phyloP scores from a whole-genome alignment of 306 rosid species.

The Mimosa bimucronata region DNA sequence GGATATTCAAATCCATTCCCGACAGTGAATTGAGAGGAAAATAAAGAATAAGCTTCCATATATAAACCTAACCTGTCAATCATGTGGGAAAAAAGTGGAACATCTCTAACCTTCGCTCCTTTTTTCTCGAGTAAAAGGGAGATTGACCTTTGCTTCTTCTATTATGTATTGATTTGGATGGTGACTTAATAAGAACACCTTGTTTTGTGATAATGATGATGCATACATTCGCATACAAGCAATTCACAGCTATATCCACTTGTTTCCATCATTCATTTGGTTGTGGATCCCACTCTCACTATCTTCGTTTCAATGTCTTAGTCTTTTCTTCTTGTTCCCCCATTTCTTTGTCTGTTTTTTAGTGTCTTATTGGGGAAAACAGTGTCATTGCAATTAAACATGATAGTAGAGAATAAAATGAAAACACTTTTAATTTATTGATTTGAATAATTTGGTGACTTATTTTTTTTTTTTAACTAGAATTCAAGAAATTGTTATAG shows the following conservation, averaged over 20 bases:
- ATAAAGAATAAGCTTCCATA: background rate
- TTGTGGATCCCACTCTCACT: background rate
- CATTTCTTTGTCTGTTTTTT: no score
- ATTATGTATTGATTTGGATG: slow-evolving; percentile 16
- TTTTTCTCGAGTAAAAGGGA: no score
- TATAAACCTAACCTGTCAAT: slow-evolving; percentile 26
- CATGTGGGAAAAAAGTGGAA: slow-evolving; percentile 48
- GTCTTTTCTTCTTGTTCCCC: background rate
- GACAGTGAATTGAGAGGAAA: background rate
- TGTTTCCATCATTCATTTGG: background rate
- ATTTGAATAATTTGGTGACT: no score
- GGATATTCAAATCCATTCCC: background rate
- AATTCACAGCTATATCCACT: background rate
- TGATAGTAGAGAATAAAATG: no score
- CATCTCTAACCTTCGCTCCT: slow-evolving; percentile 23
- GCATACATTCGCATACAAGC: slow-evolving; percentile 22
- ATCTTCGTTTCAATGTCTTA: background rate
- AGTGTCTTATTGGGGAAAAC: no score
- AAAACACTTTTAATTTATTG: no score
- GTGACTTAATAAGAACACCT: slow-evolving; percentile 37
- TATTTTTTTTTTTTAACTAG: no score
- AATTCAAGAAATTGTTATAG: no score
- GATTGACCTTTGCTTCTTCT: no score
- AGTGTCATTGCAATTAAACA: no score
- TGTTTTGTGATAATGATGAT: slow-evolving; percentile 35